Base-by-base conservation (phyloP, 2,329 filamentous ascomycete genomes). In the Diplocarpon mali region DNA sequence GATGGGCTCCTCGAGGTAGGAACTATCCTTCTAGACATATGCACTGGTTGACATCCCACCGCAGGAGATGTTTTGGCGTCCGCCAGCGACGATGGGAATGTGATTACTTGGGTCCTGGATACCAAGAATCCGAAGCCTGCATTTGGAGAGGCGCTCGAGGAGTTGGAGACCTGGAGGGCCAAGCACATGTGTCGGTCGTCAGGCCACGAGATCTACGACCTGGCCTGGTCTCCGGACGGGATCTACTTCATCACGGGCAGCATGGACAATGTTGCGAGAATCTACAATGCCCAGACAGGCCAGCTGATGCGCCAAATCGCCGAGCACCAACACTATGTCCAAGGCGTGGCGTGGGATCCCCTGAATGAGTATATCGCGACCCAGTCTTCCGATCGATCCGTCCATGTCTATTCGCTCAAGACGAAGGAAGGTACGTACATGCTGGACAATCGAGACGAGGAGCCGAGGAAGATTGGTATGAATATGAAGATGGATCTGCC, bases 161-260 rank as follows among this genome's bases (percentile, higher is more conserved):
- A 98, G 63, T 94, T 95, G 65, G 92, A 98, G 66, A 85, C 85
- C 54, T 98, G 92, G 92, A 76, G 90, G 50, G 84, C 90, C 51
- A 96, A 94, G 68, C 87, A 95, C 63, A 96, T 96, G 92, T 96
- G 89, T 65, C 80, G 92, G 50, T 94, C 89, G 37, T 86, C 85
- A 50, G 90, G 89, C 30, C 87, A 89, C 10, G 92, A 98, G 64
- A 96, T 98, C 55, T 98, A 98, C 67, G 92, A 98, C 65, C 70
- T 98, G 46, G 92, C 92, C 40, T 98, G 92, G 93, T 96, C 92
- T 39, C 93, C 93, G n/a, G 92, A 98, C 64, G 88, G 85, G 32
- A 71, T 81, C 32, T 92, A 93, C 68, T 95, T 98, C 69, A 95
- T 98, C 57, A 95, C 93, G 17, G 92, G 92, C 32, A 96, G 92